Percentiles rank a stretch among this genome's conserved stretches.
Conservation (phyloP, 352 stramenopile genomes). For the Phytophthora podocarpi region DNA sequence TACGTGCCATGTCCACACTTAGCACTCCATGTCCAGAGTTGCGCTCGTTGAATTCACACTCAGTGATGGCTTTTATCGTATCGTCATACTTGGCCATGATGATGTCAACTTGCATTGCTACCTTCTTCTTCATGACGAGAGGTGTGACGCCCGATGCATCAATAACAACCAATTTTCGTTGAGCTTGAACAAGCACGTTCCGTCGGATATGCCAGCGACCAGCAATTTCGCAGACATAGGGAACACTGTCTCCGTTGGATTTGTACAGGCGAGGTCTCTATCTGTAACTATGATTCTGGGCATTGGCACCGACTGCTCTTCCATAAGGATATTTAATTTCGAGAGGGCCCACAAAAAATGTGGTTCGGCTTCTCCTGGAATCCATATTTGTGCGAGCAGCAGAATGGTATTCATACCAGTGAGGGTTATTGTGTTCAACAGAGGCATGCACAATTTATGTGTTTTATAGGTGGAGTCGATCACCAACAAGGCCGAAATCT, state of each 20-base stretch:
- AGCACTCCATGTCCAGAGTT: no score
- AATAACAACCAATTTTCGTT: background rate
- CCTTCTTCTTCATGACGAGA: background rate
- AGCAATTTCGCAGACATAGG: background rate
- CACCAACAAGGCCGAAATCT: no score
- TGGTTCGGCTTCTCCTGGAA: background rate
- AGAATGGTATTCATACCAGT: conserved; percentile 5
- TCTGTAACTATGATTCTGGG: background rate
- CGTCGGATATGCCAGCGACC: background rate
- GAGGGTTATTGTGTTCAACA: background rate
- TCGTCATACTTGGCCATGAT: background rate
- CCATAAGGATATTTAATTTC: background rate
- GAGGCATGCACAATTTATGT: background rate
- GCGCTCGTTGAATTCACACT: background rate
- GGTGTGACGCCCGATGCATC: background rate
- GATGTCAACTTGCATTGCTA: background rate
- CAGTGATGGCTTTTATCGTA: background rate
- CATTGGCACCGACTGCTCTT: background rate
- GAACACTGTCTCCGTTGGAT: background rate
- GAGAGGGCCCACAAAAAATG: background rate
- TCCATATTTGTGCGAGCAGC: background rate
- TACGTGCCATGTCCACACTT: no score
- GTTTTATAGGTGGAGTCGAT: conserved; percentile 2
- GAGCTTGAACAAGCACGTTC: conserved; percentile 1
- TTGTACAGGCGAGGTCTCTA: background rate